Evolutionary conservation across 2,329 filamentous ascomycete species (phyloP), one percentile per base, ranked within the genome.

Genomic region (Cytospora chrysosperma): DNA sequence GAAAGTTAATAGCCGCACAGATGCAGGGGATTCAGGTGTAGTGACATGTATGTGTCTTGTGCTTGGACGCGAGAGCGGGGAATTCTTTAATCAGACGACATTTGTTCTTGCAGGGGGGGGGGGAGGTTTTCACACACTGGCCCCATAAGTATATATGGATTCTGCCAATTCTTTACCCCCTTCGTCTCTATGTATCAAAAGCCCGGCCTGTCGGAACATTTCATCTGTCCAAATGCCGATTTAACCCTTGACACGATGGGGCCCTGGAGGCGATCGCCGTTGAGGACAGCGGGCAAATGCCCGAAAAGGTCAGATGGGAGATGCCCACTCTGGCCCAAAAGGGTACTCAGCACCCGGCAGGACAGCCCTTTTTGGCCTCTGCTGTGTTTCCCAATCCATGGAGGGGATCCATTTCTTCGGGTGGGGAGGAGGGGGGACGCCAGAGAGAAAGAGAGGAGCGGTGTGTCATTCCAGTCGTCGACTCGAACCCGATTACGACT

Each of bases 261-360:
- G 32, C 28, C 28, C 32, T 34, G 32, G 51, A 49, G 34, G 49
- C 55, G 58, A 61, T 40, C 37, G 47, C 58, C 21, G 7, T 17
- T 55, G 15, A 30, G 37, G 24, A n/a, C 21, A 15, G 51, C 32
- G 51, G 24, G 28, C 58, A 27, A 34, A 55, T 49, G 49, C 58
- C 58, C 51, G 47, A 61, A 49, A 21, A 24, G 51, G 51, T 2
- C 43, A 47, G n/a, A 47, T 24, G 34, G 19, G 32, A 21, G 19
- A 49, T 27, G 27, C 50, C 58, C 51, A 40, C 27, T 55, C 9
- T 52, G 58, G 54, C 58, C 58, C 34, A 55, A 61, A 55, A 55
- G 43, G 58, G 58, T 34, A 49, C 32, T 61, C 32, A 27, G 4
- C 19, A 55, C 34, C 49, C 27, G 58, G 51, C 47, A 55, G 21